Percentiles rank a stretch among this genome's conserved stretches.
Conservation (phyloP, 1,139 yeast species). For the Pichia sp. region DNA sequence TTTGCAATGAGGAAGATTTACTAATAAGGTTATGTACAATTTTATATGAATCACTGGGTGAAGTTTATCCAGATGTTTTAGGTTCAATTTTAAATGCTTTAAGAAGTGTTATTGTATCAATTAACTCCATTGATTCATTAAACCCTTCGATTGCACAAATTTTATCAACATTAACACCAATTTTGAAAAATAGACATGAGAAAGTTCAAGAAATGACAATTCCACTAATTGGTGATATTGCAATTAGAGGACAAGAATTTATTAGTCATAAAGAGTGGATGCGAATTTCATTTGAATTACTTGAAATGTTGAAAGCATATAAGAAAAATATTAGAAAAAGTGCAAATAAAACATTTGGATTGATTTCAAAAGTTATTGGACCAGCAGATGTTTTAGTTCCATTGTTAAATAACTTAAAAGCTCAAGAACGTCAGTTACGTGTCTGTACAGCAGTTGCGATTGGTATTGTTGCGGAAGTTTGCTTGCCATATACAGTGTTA, state of each 20-base stretch:
- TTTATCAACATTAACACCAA: slow-evolving; percentile 85
- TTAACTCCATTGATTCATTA: slow-evolving; percentile 48
- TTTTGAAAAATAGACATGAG: slow-evolving; percentile 82
- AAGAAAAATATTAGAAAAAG: slow-evolving; percentile 72
- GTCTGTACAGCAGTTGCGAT: slow-evolving; percentile 98
- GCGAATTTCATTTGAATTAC: slow-evolving; percentile 86
- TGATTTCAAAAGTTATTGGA: slow-evolving; percentile 87
- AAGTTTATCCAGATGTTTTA: slow-evolving; percentile 88
- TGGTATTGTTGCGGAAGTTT: slow-evolving; percentile 91
- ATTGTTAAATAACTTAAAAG: slow-evolving; percentile 73
- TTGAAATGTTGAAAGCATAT: slow-evolving; percentile 86
- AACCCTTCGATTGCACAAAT: slow-evolving; percentile 79
- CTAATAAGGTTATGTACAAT: slow-evolving; percentile 66
- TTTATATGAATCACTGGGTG: slow-evolving; percentile 88
- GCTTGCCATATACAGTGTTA: slow-evolving; percentile 90
- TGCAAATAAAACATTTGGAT: slow-evolving; percentile 88
- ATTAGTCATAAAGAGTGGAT: slow-evolving; percentile 96
- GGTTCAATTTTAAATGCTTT: slow-evolving; percentile 79
- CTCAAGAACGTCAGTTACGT: slow-evolving; percentile 92
- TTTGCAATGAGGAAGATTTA: slow-evolving; percentile 60
- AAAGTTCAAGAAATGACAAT: slow-evolving; percentile 87
- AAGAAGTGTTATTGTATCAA: slow-evolving; percentile 42
- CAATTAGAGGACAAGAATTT: slow-evolving; percentile 75
- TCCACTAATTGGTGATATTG: slow-evolving; percentile 74
- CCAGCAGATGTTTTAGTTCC: slow-evolving; percentile 93